These are phyloP conservation scores for Eurotiales sp. DNA, from an alignment of 2,329 filamentous ascomycete species.

Conservation along the genomic window DNA sequence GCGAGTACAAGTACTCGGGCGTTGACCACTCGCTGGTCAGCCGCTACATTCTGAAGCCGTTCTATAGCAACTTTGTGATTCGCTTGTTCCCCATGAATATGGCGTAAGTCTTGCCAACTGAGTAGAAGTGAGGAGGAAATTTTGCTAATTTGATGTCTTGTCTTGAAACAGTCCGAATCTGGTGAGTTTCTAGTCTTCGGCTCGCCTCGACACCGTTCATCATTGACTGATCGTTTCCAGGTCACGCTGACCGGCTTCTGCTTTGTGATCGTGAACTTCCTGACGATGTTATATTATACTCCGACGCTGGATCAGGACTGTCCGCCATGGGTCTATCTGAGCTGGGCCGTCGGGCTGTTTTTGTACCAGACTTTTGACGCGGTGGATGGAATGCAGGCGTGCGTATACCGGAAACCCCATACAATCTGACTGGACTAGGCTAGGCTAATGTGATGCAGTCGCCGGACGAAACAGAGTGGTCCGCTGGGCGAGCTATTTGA, in stretches of 20 bases:
- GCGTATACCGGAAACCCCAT: conserved; percentile 37
- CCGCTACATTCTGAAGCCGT: conserved; percentile 93
- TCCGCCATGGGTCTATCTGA: conserved; percentile 90
- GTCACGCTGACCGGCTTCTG: conserved; percentile 89
- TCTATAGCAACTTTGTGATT: conserved; percentile 93
- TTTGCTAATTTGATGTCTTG: no score
- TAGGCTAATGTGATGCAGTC: conserved; percentile 46
- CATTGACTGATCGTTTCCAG: conserved; percentile 28
- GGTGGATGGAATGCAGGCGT: conserved; percentile 91
- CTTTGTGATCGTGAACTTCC: conserved; percentile 83
- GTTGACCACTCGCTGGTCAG: conserved; percentile 89
- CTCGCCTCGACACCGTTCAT: background rate
- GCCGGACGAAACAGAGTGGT: conserved; percentile 86
- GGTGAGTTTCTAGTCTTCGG: conserved; percentile 41
- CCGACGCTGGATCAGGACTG: conserved; percentile 92
- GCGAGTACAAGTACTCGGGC: conserved; percentile 90
- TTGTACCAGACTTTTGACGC: conserved; percentile 98
- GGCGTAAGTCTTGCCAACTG: conserved; percentile 62
- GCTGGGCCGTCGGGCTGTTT: conserved; percentile 85
- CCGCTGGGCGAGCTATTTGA: conserved; percentile 96
- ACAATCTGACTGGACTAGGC: background rate
- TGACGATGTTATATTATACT: conserved; percentile 93
- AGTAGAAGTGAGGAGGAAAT: no score
- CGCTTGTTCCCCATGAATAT: conserved; percentile 92
- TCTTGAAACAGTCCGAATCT: conserved; percentile 50